Evolutionary conservation across 805 yeast species (phyloP).

Genomic region (Blastobotrys robertii): DNA sequence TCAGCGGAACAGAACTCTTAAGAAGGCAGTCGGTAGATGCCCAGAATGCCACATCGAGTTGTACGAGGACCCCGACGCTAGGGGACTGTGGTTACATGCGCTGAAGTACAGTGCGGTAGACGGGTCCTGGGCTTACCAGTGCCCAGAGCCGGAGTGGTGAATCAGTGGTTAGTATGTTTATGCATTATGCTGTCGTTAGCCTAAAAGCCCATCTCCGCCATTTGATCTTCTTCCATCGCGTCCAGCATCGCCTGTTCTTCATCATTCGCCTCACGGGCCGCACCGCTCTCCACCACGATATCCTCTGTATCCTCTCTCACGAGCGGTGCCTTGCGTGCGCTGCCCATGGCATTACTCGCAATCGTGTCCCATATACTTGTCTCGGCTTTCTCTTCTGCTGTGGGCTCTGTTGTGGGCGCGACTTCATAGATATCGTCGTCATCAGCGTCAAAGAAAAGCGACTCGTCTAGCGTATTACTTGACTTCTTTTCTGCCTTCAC

Average conservation of each 20-base stretch:
- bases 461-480: neutral
- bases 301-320: no score
- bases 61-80: slow-evolving; percentile 71
- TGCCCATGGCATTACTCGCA: no score
- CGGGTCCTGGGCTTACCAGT: slow-evolving; percentile 51
- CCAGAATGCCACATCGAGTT: slow-evolving; percentile 51
- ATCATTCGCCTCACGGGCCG: no score
- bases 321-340: no score
- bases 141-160: slow-evolving; percentile 54
- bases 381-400: no score
- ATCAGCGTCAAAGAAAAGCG: neutral
- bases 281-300: no score
- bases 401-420: no score
- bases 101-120: slow-evolving; percentile 45
- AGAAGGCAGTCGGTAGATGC: slow-evolving; percentile 39
- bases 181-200: no score
- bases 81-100: slow-evolving; percentile 78
- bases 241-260: no score
- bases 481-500: neutral
- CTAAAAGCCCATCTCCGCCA: no score
- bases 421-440: neutral
- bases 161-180: neutral
- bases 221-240: no score
- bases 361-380: no score
- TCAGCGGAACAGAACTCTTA: slow-evolving; percentile 1